Evolutionary conservation across 192 early-diverging fungal species (phyloP).

Genomic region (Dispira parvispora): DNA sequence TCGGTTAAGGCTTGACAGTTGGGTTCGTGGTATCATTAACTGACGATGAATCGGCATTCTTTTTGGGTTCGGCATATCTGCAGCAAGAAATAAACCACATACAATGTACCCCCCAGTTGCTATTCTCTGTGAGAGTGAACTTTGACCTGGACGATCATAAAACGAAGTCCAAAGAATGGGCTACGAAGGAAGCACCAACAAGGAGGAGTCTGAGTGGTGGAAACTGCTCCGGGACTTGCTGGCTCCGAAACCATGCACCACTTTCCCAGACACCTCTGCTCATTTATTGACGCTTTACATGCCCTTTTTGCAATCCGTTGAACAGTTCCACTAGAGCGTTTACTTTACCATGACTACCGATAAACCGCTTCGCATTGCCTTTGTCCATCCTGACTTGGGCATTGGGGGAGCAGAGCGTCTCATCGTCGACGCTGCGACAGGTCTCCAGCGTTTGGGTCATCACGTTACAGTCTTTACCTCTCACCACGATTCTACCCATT

Average conservation of each 20-base stretch:
- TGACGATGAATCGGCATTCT: too few relatives aligned
- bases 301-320: too few relatives aligned
- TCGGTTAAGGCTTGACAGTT: too few relatives aligned
- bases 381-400: slow-evolving; percentile 88
- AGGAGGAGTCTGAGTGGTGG: not conserved
- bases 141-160: too few relatives aligned
- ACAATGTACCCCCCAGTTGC: too few relatives aligned
- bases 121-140: too few relatives aligned
- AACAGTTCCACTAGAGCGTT: too few relatives aligned
- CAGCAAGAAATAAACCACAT: too few relatives aligned
- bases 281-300: not conserved
- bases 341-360: not conserved
- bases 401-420: slow-evolving; percentile 93
- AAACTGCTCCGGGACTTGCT: not conserved
- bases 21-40: too few relatives aligned
- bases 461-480: slow-evolving; percentile 69
- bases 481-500: slow-evolving; percentile 74
- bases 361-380: slow-evolving; percentile 39
- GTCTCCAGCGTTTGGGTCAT: slow-evolving; percentile 66
- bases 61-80: too few relatives aligned
- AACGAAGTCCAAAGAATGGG: too few relatives aligned
- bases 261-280: not conserved
- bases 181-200: not conserved
- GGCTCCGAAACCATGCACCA: not conserved
- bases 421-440: slow-evolving; percentile 79